Evolutionary conservation across 1,284 basidiomycete genomes (phyloP), one percentile per base, ranked within the genome.

Genomic region (Inonotus hispidus): DNA sequence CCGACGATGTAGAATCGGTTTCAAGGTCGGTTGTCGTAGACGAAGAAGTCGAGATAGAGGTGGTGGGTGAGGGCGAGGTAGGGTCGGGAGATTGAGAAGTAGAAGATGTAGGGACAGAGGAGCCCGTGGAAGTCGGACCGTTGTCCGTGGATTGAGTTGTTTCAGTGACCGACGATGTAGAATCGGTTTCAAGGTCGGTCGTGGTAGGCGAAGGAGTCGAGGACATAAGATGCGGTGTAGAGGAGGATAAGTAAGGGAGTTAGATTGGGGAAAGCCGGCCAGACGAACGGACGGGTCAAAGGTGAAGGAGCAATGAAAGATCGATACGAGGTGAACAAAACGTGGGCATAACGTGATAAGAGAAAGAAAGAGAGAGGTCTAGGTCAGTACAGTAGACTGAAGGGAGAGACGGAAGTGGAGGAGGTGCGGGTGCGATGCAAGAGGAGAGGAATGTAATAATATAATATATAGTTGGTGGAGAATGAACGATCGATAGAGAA

Each of bases 41-140:
- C 10, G 38, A 2, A 39, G 38, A 1, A 39, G 38, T 11, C 54
- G 39, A 19, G 32, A 11, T 21, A 16, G 55, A 45, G 55, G 43
- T 7, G 25, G 56, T 49, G 35, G 35, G 23, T n/a, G 56, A 16
- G 41, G 39, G 25, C 45, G 63, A 56, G 47, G 64, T 63, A 37
- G 32, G 25, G 7, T 62, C 32, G 35, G 65, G 58, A 54, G 63
- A 53, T 41, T 67, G 67, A 38, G 64, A 47, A 50, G 59, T 19
- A 25, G 41, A 16, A 43, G 45, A 50, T 56, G 59, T 56, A 45
- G 54, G 54, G 50, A 41, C 27, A 27, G n/a, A n/a, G n/a, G 27
- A 29, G 35, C 19, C 56, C 35, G 60, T 19, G 19, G 56, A 46
- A 53, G 60, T 45, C 39, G 53, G 45, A n/a, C 43, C 52, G 54